Percentiles rank a stretch among this genome's conserved stretches.
These are phyloP conservation scores for Fraxinus velutina DNA, from an alignment of 305 asterid genomes.

Conservation along the genomic window DNA sequence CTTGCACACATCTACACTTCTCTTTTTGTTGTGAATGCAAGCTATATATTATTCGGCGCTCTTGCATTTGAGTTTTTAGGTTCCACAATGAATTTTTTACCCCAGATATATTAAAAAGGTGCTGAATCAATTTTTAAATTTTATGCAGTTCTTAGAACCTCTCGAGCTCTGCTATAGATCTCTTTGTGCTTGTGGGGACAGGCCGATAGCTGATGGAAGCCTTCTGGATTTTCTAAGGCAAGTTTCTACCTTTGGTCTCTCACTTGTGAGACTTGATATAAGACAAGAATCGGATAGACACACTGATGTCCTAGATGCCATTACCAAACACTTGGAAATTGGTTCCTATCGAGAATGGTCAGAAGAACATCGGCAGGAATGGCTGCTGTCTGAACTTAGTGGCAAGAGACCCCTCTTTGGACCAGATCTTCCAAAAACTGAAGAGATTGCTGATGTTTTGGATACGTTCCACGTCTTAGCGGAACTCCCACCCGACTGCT, in stretches of 20 bases:
- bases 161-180: constrained; percentile 53
- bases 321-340: constrained; percentile 44
- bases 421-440: constrained; percentile 50
- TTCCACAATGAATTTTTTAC: neutral
- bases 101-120: neutral
- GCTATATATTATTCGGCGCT: neutral
- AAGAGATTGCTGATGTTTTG: constrained; percentile 51
- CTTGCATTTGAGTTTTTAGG: neutral
- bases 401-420: constrained; percentile 56
- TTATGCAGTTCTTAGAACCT: constrained; percentile 50
- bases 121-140: constrained; percentile 7
- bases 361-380: constrained; percentile 51
- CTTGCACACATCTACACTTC: neutral
- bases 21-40: neutral
- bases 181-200: constrained; percentile 52
- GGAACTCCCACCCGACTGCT: constrained; percentile 51
- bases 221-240: constrained; percentile 56
- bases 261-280: constrained; percentile 49
- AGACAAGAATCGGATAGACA: constrained; percentile 56
- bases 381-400: constrained; percentile 50
- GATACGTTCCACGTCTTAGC: constrained; percentile 50
- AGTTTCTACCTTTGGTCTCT: constrained; percentile 54
- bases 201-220: constrained; percentile 49
- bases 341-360: constrained; percentile 55
- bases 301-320: constrained; percentile 49